These are phyloP conservation scores for Nothopassalora personata DNA, from an alignment of 2,329 filamentous ascomycete species.

Conservation along the genomic window DNA sequence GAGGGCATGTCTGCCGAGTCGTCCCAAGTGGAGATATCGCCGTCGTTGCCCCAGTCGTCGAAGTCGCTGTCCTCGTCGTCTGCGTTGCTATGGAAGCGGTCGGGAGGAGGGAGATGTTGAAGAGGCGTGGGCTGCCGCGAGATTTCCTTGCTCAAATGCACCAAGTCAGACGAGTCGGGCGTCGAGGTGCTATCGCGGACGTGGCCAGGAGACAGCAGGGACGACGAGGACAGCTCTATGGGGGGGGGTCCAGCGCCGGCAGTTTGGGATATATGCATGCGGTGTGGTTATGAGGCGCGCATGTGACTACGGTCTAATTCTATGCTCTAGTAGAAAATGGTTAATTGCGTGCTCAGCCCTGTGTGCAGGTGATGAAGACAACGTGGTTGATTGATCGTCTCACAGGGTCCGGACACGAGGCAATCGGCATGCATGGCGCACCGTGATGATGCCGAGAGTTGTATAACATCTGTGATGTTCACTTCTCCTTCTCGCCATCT, in stretches of 20 bases:
- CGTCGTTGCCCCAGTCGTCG: constrained; percentile 42
- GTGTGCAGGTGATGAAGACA: not conserved
- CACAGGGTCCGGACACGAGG: no score
- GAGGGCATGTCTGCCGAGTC: constrained; percentile 42
- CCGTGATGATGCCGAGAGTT: not conserved
- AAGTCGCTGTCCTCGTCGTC: constrained; percentile 36
- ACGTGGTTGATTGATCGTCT: not conserved
- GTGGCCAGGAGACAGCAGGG: constrained; percentile 21
- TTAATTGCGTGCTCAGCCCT: not conserved
- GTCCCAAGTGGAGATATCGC: constrained; percentile 26
- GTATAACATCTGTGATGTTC: no score
- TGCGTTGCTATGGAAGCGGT: constrained; percentile 8
- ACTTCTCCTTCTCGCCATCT: not conserved
- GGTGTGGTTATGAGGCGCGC: not conserved
- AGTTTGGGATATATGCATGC: constrained; percentile 2
- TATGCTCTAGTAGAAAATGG: not conserved
- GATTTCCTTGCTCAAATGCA: constrained; percentile 26
- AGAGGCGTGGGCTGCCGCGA: constrained; percentile 32
- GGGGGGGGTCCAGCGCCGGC: not conserved
- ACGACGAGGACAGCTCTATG: constrained; percentile 9
- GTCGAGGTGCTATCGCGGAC: constrained; percentile 21
- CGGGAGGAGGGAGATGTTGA: constrained; percentile 24
- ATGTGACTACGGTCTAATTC: not conserved
- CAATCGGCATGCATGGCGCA: not conserved
- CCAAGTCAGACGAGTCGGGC: constrained; percentile 25